These are phyloP conservation scores for Phialophora macrospora DNA, from an alignment of 2,329 filamentous ascomycete species.

Conservation along the genomic window DNA sequence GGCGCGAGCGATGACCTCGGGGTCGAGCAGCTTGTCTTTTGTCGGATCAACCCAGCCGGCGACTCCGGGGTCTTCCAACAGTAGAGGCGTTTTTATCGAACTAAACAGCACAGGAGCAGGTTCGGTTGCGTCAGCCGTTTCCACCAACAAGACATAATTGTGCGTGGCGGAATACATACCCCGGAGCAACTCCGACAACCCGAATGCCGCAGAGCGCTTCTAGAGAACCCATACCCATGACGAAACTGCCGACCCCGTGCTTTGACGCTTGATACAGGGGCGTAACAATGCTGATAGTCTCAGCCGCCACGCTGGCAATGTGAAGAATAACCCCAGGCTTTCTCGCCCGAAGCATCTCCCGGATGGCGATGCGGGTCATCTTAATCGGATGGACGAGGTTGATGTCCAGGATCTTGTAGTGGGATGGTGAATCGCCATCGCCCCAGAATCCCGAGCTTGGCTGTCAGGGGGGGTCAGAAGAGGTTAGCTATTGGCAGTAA, in stretches of 20 bases:
- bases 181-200: slow-evolving; percentile 9
- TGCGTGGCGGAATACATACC: not conserved
- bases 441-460: not conserved
- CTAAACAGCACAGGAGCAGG: too few relatives aligned
- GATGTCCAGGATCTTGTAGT: slow-evolving; percentile 55
- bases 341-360: slow-evolving; percentile 48
- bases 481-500: too few relatives aligned
- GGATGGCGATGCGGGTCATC: slow-evolving; percentile 55
- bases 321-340: slow-evolving; percentile 51
- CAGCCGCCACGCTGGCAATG: slow-evolving; percentile 55
- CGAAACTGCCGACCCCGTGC: slow-evolving; percentile 53
- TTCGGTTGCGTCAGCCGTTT: too few relatives aligned
- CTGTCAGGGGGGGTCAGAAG: not conserved
- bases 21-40: too few relatives aligned
- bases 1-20: too few relatives aligned
- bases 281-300: slow-evolving; percentile 45
- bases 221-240: slow-evolving; percentile 56
- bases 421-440: slow-evolving; percentile 47
- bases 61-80: too few relatives aligned
- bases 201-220: slow-evolving; percentile 49
- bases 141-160: too few relatives aligned
- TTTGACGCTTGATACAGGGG: slow-evolving; percentile 57
- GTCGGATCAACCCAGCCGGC: too few relatives aligned
- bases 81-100: too few relatives aligned
- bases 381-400: slow-evolving; percentile 59